Conservation (phyloP, 225 moss, liverwort and hornwort genomes). For the Ulota crispa region DNA sequence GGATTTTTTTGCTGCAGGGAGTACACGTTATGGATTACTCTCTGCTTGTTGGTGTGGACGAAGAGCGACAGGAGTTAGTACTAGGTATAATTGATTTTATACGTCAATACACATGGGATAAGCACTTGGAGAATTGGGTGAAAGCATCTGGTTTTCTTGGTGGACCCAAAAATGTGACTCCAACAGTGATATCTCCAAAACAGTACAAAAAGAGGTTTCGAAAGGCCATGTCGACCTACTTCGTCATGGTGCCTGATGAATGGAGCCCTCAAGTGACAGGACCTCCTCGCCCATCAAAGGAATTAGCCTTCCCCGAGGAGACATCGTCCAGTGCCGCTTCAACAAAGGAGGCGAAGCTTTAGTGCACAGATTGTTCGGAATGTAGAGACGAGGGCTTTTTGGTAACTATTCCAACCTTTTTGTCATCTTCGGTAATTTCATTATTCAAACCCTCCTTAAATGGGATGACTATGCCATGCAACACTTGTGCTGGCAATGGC, state of each 20-base stretch:
- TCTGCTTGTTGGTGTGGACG: conserved; percentile 88
- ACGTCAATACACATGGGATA: conserved; percentile 97
- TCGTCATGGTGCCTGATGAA: conserved; percentile 91
- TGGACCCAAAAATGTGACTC: conserved; percentile 86
- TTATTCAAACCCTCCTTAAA: conserved; percentile 3
- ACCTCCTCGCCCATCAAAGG: conserved; percentile 28
- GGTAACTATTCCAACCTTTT: conserved; percentile 13
- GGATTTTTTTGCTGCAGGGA: conserved; percentile 44
- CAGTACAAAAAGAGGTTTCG: conserved; percentile 97
- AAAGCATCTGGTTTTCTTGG: conserved; percentile 95
- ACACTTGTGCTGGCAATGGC: neutral
- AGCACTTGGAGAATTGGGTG: conserved; percentile 90
- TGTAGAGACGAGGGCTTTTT: neutral
- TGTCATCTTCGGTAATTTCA: conserved; percentile 23
- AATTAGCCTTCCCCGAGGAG: conserved; percentile 22
- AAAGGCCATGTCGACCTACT: conserved; percentile 93
- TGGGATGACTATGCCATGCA: conserved; percentile 10
- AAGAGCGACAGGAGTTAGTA: conserved; percentile 86
- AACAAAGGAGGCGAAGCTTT: neutral
- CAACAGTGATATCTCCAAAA: conserved; percentile 90
- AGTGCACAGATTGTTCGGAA: conserved; percentile 8
- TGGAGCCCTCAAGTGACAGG: conserved; percentile 56
- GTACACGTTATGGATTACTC: conserved; percentile 96
- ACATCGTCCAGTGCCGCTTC: conserved; percentile 14
- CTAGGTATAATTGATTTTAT: conserved; percentile 98